These are phyloP conservation scores for Wickerhamiella parazyma DNA, from an alignment of 805 yeast genomes.

Conservation along the genomic window DNA sequence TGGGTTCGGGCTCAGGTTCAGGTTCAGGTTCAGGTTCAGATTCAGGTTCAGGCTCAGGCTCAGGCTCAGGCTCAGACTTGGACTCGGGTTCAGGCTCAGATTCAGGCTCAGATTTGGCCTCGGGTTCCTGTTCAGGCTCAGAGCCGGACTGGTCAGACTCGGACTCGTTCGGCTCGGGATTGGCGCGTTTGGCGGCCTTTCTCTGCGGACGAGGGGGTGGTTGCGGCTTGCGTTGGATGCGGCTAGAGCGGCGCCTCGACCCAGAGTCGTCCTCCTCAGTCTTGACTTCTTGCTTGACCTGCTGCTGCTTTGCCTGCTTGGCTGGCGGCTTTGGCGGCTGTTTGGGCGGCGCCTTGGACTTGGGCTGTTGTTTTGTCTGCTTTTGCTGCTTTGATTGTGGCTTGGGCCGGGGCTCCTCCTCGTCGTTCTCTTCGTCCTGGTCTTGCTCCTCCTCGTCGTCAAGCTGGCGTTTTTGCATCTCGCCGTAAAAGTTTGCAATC, in stretches of 20 bases:
- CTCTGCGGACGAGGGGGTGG: not conserved
- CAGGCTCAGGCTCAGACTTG: not conserved
- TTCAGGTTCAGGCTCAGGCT: not conserved
- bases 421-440: constrained; percentile 7
- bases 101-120: not conserved
- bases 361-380: not conserved
- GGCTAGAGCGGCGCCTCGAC: not conserved
- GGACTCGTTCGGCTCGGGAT: constrained; percentile 1
- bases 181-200: not conserved
- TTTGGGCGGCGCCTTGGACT: too few relatives aligned
- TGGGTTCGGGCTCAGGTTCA: not conserved
- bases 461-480: not conserved
- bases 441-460: constrained; percentile 8
- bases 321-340: too few relatives aligned
- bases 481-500: not conserved
- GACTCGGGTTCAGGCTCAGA: constrained; percentile 8
- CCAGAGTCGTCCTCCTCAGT: not conserved
- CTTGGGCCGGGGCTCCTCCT: constrained; percentile 3
- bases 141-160: constrained; percentile 6
- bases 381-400: not conserved
- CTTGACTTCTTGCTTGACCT: too few relatives aligned
- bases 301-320: too few relatives aligned
- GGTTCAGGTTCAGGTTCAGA: not conserved
- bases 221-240: not conserved
- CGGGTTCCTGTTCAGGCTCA: not conserved